These are phyloP conservation scores for Lonicera japonica DNA, from an alignment of 129 eudicot species.

Conservation along the genomic window DNA sequence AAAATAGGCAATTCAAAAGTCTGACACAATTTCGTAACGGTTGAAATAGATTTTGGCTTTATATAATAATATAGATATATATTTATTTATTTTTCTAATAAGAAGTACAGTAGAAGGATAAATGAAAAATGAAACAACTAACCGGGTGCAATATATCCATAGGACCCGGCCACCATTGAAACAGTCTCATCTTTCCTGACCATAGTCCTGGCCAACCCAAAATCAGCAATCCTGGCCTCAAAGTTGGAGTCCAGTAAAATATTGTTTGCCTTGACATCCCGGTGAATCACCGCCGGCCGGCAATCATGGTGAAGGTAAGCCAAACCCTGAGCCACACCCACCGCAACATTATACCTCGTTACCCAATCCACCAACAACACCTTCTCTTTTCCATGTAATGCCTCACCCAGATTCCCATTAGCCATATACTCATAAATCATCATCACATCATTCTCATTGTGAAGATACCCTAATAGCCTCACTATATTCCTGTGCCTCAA, in stretches of 20 bases:
- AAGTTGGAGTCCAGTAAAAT: conserved; percentile 51
- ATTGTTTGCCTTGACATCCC: conserved; percentile 61
- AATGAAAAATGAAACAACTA: conserved; percentile 7
- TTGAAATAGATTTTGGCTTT: no score
- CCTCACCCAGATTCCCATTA: conserved; percentile 55
- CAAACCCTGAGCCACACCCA: conserved; percentile 63
- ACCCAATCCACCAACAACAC: conserved; percentile 66
- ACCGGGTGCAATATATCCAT: conserved; percentile 76
- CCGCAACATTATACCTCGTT: conserved; percentile 55
- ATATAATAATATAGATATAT: no score
- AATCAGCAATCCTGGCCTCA: conserved; percentile 66
- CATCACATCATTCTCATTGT: conserved; percentile 59
- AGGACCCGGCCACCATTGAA: conserved; percentile 73
- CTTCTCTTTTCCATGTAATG: conserved; percentile 51
- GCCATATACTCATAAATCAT: conserved; percentile 69
- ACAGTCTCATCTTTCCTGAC: conserved; percentile 55
- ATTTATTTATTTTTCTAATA: no score
- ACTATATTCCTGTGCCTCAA: conserved; percentile 65
- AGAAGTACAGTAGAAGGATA: no score
- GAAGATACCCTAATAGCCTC: conserved; percentile 53
- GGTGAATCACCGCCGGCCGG: conserved; percentile 57
- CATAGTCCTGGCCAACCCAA: conserved; percentile 65
- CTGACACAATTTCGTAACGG: no score
- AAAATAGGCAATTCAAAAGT: no score
- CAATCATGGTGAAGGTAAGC: conserved; percentile 73